A percentile compares a stretch with the other conserved stretches of the same genome.
Conservation (phyloP, 1,284 basidiomycete genomes). For the Rhodotorula sp. region DNA sequence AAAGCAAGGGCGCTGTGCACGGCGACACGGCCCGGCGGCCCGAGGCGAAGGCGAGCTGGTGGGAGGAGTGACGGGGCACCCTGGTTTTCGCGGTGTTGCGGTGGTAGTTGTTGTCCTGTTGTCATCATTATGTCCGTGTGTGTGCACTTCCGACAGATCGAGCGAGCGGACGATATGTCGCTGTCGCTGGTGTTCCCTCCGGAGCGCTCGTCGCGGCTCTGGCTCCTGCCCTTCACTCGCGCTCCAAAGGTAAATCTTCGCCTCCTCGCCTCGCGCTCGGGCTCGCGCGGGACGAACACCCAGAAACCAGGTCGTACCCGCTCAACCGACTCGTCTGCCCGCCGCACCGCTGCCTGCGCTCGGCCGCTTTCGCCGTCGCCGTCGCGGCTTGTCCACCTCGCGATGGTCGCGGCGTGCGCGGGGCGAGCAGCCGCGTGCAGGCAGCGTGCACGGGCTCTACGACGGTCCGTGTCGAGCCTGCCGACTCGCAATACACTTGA, state of each 20-base stretch:
- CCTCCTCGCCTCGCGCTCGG: neutral
- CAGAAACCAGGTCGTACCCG: conserved; percentile 11
- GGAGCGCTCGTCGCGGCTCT: neutral
- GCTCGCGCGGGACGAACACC: conserved; percentile 8
- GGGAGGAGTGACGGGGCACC: conserved; percentile 34
- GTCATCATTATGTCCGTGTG: neutral
- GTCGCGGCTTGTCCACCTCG: neutral
- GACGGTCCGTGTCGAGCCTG: conserved; percentile 19
- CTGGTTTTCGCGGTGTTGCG: neutral
- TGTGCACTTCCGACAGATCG: too few species aligned
- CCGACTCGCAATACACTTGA: conserved; percentile 25
- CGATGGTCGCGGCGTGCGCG: neutral
- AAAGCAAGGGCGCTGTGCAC: conserved; percentile 5
- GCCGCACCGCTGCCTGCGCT: neutral
- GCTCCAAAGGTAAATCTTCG: neutral
- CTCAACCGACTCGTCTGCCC: conserved; percentile 1
- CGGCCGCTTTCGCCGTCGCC: neutral
- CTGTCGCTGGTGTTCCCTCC: neutral
- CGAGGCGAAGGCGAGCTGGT: conserved; percentile 36
- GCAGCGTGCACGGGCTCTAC: neutral
- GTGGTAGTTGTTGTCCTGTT: neutral
- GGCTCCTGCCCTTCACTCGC: neutral
- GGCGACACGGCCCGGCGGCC: conserved; percentile 31
- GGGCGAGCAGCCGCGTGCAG: neutral
- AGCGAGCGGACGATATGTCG: neutral